phyloP scores from a whole-genome alignment of 2,329 filamentous ascomycete species.

The Aspergillus eucalypticola region DNA sequence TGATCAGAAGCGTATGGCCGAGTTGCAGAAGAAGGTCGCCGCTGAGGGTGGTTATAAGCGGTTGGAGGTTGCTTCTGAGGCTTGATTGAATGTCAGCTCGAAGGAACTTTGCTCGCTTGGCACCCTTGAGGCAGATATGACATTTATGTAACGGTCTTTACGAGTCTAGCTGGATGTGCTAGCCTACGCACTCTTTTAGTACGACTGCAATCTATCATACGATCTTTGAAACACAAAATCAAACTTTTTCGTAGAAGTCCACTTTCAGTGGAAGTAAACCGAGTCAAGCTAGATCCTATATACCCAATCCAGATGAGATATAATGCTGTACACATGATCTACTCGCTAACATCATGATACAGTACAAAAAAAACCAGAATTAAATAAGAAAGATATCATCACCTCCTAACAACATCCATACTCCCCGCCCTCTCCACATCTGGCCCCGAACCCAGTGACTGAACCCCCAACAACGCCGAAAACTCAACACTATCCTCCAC shows the following conservation, averaged over 20 bases:
- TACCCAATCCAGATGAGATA: neutral
- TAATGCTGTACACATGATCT: neutral
- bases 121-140: no score
- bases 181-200: neutral
- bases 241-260: no score
- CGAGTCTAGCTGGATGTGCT: neutral
- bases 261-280: neutral
- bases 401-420: neutral
- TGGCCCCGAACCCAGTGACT: neutral
- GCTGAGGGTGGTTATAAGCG: conserved; percentile 60
- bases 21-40: conserved; percentile 68
- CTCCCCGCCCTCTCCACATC: neutral
- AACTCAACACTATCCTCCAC: conserved; percentile 9
- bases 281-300: no score
- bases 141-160: neutral
- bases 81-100: conserved; percentile 16
- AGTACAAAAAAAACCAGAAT: no score
- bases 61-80: conserved; percentile 31
- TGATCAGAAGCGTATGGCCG: conserved; percentile 73
- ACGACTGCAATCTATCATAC: neutral
- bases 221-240: neutral
- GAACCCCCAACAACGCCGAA: conserved; percentile 16
- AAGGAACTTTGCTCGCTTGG: neutral
- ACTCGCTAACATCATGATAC: neutral
- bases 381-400: no score